Evolutionary conservation across 129 eudicot genomes (phyloP).

Genomic region (Daucus carota): DH1_v3.0 NC_030381.2:53915001-53915500

Average conservation of each 20-base stretch:
- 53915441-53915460: slow-evolving; percentile 65
- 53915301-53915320: slow-evolving; percentile 92
- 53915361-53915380: neutral
- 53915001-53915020: slow-evolving; percentile 6
- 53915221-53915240: slow-evolving; percentile 89
- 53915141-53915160: neutral
- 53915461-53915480: slow-evolving; percentile 85
- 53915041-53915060: neutral
- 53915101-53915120: neutral
- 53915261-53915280: slow-evolving; percentile 90
- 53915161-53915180: slow-evolving; percentile 49
- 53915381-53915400: slow-evolving; percentile 1
- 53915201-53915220: slow-evolving; percentile 92
- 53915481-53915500: slow-evolving; percentile 64
- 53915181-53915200: slow-evolving; percentile 76
- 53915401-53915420: neutral
- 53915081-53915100: neutral
- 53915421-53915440: slow-evolving; percentile 8
- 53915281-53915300: slow-evolving; percentile 76
- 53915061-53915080: neutral
- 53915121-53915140: neutral
- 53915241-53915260: slow-evolving; percentile 56
- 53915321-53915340: slow-evolving; percentile 95
- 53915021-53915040: neutral
- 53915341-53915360: slow-evolving; percentile 34